A percentile compares a stretch with the other conserved stretches of the same genome.
Conservation (phyloP, 768 basidiomycete genomes). For the Amanita rubescens region DNA sequence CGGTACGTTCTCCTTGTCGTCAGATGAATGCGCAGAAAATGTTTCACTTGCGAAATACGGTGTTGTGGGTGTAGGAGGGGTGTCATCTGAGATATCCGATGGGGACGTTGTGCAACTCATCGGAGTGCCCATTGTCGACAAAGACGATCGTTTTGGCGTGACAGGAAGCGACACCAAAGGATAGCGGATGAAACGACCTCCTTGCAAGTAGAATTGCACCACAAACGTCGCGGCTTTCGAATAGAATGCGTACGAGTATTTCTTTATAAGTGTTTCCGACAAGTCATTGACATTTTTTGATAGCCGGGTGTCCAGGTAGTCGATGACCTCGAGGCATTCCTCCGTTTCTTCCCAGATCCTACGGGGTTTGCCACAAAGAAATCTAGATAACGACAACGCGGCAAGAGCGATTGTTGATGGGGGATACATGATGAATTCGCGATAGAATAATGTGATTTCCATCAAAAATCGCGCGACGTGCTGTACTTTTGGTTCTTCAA, state of each 20-base stretch:
- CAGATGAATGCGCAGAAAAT: conserved; percentile 45
- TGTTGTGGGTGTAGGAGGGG: conserved; percentile 76
- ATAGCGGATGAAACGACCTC: conserved; percentile 61
- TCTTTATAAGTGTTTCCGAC: conserved; percentile 94
- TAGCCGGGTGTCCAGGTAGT: conserved; percentile 79
- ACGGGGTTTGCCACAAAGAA: conserved; percentile 75
- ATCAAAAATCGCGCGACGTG: conserved; percentile 96
- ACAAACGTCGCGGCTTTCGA: conserved; percentile 92
- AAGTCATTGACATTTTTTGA: conserved; percentile 86
- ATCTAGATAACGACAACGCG: conserved; percentile 81
- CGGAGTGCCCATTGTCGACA: conserved; percentile 61
- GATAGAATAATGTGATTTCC: conserved; percentile 98
- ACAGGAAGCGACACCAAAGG: conserved; percentile 46
- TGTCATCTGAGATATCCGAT: conserved; percentile 76
- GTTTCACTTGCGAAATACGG: conserved; percentile 59
- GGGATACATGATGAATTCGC: conserved; percentile 83
- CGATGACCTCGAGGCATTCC: conserved; percentile 76
- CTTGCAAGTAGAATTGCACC: conserved; percentile 89
- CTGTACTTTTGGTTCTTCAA: conserved; percentile 87
- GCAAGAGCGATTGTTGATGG: conserved; percentile 89
- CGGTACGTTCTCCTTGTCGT: conserved; percentile 78
- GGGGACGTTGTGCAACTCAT: conserved; percentile 65
- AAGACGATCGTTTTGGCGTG: conserved; percentile 53
- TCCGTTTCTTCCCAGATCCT: conserved; percentile 80
- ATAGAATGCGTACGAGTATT: conserved; percentile 96